Base-by-base conservation (phyloP, 2,329 filamentous ascomycete species). In the Fusarium sarcochroum region DNA sequence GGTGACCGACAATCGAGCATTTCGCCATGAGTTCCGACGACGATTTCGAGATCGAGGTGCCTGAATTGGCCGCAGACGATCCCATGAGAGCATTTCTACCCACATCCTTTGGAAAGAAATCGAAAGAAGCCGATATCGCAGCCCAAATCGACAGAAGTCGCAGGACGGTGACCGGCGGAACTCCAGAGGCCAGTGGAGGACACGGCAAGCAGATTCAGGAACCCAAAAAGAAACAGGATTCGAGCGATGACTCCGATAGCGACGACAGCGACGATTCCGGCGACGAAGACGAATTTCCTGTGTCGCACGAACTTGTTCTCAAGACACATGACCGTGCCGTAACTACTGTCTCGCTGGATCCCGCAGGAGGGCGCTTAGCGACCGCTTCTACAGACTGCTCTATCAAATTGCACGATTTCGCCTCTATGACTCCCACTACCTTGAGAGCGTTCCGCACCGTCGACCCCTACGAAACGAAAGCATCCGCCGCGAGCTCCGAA, bases 341-440 rank as follows among this genome's bases (percentile, higher is more conserved):
- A 41, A 98, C 95, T 8, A 91, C 92, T 1, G 86, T 94, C 58
- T 91, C 94, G 3, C 84, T 97, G 47, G 96, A 99, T 80, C 90
- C 93, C 1, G 90, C 94, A 0, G 96, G 96, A 13, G 91, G 90
- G 46, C 89, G 96, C 72, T 83, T 99, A 76, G 89, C 95, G 47
- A 96, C 93, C n/a, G 94, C 92, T 21, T 98, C 94, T 7, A 92
- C 91, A 63, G 96, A 99, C 80, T 97, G 94, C 79, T 93, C 89
- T 2, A 83, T 98, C 74, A 98, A 98, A 77, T 85, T 99, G 18
- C 94, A 98, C 81, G 95, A 99, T 77, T 97, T 99, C 78, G 90
- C 94, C 4, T 93, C 94, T 46, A 97, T 99, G 91, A 98, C 95
- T 1, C 93, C 94, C 3, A 96, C 94, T 7, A 98, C 96, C 0